phyloP scores from a whole-genome alignment of 2,329 filamentous ascomycete genomes.

The Albifimbria verrucaria region DNA sequence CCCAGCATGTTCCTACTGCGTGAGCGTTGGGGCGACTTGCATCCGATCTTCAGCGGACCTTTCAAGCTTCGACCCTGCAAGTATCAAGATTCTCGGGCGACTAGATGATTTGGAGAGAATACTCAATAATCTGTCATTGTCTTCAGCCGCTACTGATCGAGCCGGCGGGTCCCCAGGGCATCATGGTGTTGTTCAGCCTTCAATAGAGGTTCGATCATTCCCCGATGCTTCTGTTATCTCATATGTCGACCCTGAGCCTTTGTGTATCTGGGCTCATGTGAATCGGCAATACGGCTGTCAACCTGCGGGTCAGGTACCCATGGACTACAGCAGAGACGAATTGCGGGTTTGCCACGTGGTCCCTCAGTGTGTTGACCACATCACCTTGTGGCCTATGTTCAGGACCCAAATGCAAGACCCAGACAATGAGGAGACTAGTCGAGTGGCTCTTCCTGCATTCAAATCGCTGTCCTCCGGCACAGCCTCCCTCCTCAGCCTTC shows the following conservation, averaged over 20 bases:
- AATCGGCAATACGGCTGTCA: no score
- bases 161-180: no score
- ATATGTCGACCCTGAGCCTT: no score
- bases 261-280: no score
- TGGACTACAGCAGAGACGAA: constrained; percentile 7
- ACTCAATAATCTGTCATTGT: no score
- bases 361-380: constrained; percentile 23
- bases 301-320: not conserved
- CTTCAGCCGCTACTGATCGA: no score
- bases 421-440: constrained; percentile 7
- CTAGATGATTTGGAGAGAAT: constrained; percentile 40
- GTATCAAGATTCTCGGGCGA: constrained; percentile 44
- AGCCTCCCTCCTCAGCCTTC: constrained; percentile 20
- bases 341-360: constrained; percentile 21
- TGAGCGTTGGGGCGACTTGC: constrained; percentile 37
- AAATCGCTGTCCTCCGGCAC: constrained; percentile 17
- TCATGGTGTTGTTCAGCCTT: no score
- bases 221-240: no score
- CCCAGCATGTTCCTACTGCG: constrained; percentile 39
- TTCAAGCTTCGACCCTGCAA: constrained; percentile 47
- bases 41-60: constrained; percentile 36
- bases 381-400: constrained; percentile 23
- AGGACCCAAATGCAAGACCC: constrained; percentile 4
- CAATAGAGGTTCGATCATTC: no score
- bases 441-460: constrained; percentile 18